Conservation (phyloP, 331 rosid genomes). For the Cucumis variabilis region DNA sequence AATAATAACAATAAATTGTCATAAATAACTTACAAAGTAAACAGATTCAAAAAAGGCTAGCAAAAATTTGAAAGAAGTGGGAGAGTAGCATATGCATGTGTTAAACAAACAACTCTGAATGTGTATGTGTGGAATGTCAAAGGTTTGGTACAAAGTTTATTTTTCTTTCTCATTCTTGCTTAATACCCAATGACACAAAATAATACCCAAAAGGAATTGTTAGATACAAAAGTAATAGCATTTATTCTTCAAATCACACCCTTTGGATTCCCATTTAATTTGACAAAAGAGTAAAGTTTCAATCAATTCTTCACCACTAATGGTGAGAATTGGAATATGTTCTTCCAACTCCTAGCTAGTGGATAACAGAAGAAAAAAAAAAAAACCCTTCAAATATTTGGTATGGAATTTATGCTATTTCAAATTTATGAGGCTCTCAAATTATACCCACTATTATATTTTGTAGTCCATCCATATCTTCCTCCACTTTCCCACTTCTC, state of each 20-base stretch:
- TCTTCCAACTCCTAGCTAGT: constrained; percentile 3
- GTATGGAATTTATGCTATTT: constrained; percentile 19
- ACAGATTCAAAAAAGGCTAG: not conserved
- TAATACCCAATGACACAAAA: not conserved
- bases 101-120: not conserved
- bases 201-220: not conserved
- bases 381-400: not conserved
- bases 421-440: not conserved
- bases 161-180: not conserved
- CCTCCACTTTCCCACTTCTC: not conserved
- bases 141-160: not conserved
- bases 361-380: not conserved
- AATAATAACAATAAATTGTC: too few relatives aligned
- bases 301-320: constrained; percentile 4
- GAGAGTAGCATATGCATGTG: not conserved
- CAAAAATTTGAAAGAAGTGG: not conserved
- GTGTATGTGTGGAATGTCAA: not conserved
- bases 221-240: not conserved
- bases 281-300: not conserved
- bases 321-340: constrained; percentile 32
- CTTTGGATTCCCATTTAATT: not conserved
- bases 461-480: not conserved
- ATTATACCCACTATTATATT: constrained; percentile 20
- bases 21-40: too few relatives aligned
- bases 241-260: not conserved